Base-by-base conservation (phyloP, 164 flowering plant species). In the Annona cherimola region DNA sequence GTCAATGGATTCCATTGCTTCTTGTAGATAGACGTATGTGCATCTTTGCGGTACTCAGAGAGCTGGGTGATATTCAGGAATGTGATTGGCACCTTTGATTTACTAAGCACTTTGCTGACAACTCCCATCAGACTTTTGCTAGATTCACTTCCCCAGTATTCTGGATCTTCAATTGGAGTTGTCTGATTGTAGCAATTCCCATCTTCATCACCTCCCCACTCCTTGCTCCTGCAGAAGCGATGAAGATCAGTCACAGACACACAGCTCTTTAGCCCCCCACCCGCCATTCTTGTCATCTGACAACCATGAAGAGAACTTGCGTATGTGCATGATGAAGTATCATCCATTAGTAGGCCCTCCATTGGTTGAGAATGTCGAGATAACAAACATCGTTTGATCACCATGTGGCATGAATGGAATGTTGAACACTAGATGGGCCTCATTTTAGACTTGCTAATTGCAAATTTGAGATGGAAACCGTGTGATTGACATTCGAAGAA, bases 1-100 rank as follows among this genome's bases (percentile, higher is more conserved):
- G 89, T 90, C 40, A 90, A 68, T 11, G 92, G 93, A 26, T n/a
- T 82, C 94, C 94, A 90, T 14, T 92, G 97, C 86, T 86, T 90
- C 92, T 89, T 90, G 88, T 93, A 89, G 54, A 91, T 91, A 0
- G 95, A 84, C 0, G 94, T 84, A 81, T 95, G 97, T 0, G 91
- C 98, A 42, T 95, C 99, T 71, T 83, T 91, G 0, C 97, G 74
- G 45, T 91, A 94, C 70, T 81, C 86, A 3, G 98, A 92, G 42
- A 92, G 89, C 50, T 89, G 98, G 0, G 98, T 94, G 63, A 92
- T 90, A 82, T 94, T 91, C 46, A 94, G 84, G 18, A 94, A 79
- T 6, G 92, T 83, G 35, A 92, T 81, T 44, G 93, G 93, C 4
- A 74, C 76, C 69, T 81, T 83, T 0, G 88, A 75, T 71, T 81